Conservation (phyloP, 805 yeast genomes). For the Saturnispora quitensis region DNA sequence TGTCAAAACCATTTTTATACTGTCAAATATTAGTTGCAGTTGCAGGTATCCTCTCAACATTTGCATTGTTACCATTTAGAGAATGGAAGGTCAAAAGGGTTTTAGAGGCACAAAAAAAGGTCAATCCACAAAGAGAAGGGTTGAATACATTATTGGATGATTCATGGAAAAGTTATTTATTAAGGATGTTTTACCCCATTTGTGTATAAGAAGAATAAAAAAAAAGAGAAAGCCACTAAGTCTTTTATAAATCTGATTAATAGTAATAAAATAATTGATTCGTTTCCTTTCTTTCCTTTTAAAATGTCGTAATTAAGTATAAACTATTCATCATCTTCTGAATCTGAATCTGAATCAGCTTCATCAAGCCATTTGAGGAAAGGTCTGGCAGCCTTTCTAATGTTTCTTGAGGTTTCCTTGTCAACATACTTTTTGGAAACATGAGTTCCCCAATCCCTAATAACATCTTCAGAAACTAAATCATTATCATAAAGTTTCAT, state of each 20-base stretch:
- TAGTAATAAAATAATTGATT: background rate
- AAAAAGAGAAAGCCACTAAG: background rate
- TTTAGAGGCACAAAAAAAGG: slow-evolving; percentile 22
- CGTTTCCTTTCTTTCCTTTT: background rate
- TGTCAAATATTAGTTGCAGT: slow-evolving; percentile 55
- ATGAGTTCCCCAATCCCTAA: slow-evolving; percentile 79
- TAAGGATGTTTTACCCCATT: slow-evolving; percentile 3
- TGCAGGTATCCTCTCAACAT: slow-evolving; percentile 34
- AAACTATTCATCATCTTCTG: slow-evolving; percentile 22
- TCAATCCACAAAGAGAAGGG: background rate
- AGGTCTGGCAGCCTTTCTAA: slow-evolving; percentile 93
- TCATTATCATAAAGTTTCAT: slow-evolving; percentile 78
- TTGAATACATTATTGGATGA: background rate
- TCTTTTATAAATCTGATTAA: background rate
- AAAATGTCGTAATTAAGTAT: background rate
- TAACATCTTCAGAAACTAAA: slow-evolving; percentile 72
- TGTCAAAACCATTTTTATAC: slow-evolving; percentile 39
- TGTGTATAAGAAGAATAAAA: background rate
- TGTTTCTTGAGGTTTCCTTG: slow-evolving; percentile 85
- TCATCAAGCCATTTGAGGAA: slow-evolving; percentile 90
- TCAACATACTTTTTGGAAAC: slow-evolving; percentile 90
- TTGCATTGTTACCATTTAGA: slow-evolving; percentile 40
- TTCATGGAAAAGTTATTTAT: slow-evolving; percentile 1
- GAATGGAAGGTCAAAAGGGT: slow-evolving; percentile 44
- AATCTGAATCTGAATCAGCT: slow-evolving; percentile 81